Evolutionary conservation across 768 basidiomycete species (phyloP).

Genomic region (Tylopilus felleus): DNA sequence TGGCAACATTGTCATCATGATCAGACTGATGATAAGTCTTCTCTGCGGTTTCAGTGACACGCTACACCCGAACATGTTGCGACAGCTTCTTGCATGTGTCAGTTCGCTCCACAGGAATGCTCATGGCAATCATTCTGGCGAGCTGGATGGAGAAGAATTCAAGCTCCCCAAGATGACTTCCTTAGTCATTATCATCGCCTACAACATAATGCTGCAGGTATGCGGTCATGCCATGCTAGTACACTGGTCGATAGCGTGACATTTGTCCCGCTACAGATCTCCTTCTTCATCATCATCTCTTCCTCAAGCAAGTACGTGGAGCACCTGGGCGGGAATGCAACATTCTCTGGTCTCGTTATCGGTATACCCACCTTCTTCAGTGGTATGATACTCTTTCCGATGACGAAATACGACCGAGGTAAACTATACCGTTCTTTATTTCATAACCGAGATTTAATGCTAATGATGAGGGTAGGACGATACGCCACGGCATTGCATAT

Average conservation of each 20-base stretch:
- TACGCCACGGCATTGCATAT: slow-evolving; percentile 55
- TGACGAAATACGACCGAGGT: slow-evolving; percentile 58
- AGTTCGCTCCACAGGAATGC: not conserved
- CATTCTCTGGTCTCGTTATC: slow-evolving; percentile 63
- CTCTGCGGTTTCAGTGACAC: not conserved
- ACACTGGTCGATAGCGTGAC: not conserved
- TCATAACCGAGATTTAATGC: not conserved
- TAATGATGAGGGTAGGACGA: slow-evolving; percentile 38
- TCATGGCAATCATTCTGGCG: slow-evolving; percentile 11
- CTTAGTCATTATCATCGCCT: slow-evolving; percentile 41
- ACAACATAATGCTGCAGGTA: slow-evolving; percentile 48
- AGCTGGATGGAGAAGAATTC: slow-evolving; percentile 34
- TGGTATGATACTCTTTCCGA: slow-evolving; percentile 53
- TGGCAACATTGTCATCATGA: not conserved
- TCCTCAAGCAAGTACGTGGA: slow-evolving; percentile 62
- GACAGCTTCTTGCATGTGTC: not conserved
- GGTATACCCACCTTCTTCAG: slow-evolving; percentile 66
- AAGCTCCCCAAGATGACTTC: slow-evolving; percentile 48
- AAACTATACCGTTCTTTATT: slow-evolving; percentile 1
- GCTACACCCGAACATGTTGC: slow-evolving; percentile 3
- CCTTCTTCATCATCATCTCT: slow-evolving; percentile 69
- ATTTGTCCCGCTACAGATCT: slow-evolving; percentile 38
- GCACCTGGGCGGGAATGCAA: slow-evolving; percentile 61
- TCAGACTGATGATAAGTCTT: not conserved
- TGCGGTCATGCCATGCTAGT: not conserved